phyloP scores from a whole-genome alignment of 495 filamentous ascomycete species.

The Trichoderma gamsii region DNA sequence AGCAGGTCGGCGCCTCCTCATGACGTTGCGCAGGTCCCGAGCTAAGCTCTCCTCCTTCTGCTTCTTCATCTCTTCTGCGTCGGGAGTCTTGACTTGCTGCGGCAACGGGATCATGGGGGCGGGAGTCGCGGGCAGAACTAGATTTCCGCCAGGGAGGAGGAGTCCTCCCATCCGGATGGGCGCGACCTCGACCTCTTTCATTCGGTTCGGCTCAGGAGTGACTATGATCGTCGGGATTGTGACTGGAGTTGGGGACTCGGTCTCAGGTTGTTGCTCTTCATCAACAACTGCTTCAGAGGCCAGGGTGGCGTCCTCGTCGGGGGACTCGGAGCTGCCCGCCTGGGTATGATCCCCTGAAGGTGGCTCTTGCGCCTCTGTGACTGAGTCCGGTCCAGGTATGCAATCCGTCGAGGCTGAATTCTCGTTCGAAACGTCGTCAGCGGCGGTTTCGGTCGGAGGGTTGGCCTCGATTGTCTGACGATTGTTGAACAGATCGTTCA shows the following conservation, averaged over 20 bases:
- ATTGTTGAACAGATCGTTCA: background rate
- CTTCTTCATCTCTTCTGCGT: background rate
- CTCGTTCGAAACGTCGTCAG: background rate
- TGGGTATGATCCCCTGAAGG: background rate
- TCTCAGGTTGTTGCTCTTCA: conserved; percentile 5
- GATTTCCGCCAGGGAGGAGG: background rate
- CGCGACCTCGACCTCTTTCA: conserved; percentile 6
- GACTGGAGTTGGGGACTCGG: background rate
- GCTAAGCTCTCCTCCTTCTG: conserved; percentile 1
- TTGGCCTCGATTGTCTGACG: conserved; percentile 7
- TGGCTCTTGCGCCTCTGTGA: conserved; percentile 13
- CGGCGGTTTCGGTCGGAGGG: conserved; percentile 1
- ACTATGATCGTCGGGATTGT: background rate
- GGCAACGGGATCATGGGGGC: conserved; percentile 10
- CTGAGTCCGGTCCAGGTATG: background rate
- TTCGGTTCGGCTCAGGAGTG: background rate
- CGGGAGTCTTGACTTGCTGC: conserved; percentile 10
- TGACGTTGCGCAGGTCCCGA: conserved; percentile 7
- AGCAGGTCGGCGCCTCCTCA: conserved; percentile 9
- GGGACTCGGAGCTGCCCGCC: conserved; percentile 4
- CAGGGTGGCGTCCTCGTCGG: conserved; percentile 3
- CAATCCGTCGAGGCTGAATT: background rate
- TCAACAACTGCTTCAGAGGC: background rate
- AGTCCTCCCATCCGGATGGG: conserved; percentile 5
- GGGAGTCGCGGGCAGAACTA: conserved; percentile 7